Evolutionary conservation across 352 stramenopile genomes (phyloP).

Genomic region (Elongisporangium anandrum): DNA sequence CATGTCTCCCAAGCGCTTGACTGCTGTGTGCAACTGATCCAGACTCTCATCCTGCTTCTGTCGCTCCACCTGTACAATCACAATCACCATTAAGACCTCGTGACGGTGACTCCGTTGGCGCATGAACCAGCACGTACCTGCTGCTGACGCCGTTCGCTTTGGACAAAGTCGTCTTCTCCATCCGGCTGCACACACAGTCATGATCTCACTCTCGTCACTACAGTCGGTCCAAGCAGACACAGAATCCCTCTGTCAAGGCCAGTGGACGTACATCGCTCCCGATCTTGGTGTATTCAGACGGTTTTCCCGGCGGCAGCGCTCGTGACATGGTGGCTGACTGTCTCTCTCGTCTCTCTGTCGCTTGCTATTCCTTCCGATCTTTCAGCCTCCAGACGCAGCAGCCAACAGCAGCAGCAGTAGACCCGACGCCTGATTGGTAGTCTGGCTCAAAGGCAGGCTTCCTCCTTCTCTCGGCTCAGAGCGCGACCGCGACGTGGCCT

Average conservation of each 20-base stretch:
- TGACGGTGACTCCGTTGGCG: background rate
- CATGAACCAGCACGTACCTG: conserved; percentile 16
- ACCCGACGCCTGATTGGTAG: background rate
- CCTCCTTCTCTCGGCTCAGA: background rate
- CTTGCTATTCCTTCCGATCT: background rate
- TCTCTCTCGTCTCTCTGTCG: background rate
- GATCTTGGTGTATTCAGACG: conserved; percentile 68
- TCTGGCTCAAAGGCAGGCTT: background rate
- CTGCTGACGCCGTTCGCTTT: conserved; percentile 42
- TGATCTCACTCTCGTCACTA: conserved; percentile 3
- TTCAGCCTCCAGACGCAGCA: background rate
- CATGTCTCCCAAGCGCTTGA: conserved; percentile 81
- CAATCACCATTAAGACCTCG: background rate
- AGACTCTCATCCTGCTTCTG: conserved; percentile 84
- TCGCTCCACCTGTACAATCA: conserved; percentile 34
- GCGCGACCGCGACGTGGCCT: background rate
- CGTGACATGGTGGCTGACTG: conserved; percentile 36
- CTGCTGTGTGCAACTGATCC: conserved; percentile 67
- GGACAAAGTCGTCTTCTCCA: conserved; percentile 56
- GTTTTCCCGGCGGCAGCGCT: conserved; percentile 52
- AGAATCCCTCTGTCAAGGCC: background rate
- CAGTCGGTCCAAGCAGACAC: background rate
- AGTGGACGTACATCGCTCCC: conserved; percentile 42
- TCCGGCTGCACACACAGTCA: conserved; percentile 23
- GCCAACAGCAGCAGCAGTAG: background rate